Evolutionary conservation across 2,329 filamentous ascomycete species (phyloP).

Genomic region (Daldinia sp.): DNA sequence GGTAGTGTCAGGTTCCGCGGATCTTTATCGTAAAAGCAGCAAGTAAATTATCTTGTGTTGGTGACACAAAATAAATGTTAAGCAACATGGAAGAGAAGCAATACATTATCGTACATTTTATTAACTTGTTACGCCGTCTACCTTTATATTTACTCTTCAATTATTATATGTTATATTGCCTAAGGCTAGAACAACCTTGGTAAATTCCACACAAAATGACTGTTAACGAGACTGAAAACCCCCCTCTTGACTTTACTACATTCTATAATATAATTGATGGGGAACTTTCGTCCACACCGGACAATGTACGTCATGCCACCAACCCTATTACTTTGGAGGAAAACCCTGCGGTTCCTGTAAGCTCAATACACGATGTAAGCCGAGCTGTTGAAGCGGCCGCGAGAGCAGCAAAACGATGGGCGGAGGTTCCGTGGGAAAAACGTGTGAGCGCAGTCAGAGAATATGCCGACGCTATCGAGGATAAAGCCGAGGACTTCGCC

Average conservation of each 20-base stretch:
- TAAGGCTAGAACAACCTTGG: background rate
- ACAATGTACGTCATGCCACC: background rate
- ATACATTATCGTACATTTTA: too few species aligned
- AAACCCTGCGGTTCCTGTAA: background rate
- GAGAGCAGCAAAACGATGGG: background rate
- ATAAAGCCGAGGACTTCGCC: background rate
- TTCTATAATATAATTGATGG: background rate
- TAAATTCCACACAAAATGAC: background rate
- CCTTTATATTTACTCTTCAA: too few species aligned
- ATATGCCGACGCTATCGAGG: background rate
- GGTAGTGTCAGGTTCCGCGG: background rate
- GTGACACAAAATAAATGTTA: background rate
- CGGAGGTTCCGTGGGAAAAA: background rate
- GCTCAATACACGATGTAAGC: background rate
- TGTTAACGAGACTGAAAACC: background rate
- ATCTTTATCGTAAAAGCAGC: background rate
- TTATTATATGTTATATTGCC: too few species aligned
- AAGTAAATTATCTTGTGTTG: background rate
- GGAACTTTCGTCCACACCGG: background rate
- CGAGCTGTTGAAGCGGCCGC: background rate
- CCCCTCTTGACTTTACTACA: background rate
- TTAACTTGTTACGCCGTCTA: too few species aligned
- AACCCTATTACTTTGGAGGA: background rate
- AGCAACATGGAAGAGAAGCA: background rate
- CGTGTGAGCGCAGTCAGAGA: background rate